Percentiles rank a stretch among this genome's conserved stretches.
Conservation (phyloP, 177 flowering plant genomes). For the Telopea speciosissima region DNA sequence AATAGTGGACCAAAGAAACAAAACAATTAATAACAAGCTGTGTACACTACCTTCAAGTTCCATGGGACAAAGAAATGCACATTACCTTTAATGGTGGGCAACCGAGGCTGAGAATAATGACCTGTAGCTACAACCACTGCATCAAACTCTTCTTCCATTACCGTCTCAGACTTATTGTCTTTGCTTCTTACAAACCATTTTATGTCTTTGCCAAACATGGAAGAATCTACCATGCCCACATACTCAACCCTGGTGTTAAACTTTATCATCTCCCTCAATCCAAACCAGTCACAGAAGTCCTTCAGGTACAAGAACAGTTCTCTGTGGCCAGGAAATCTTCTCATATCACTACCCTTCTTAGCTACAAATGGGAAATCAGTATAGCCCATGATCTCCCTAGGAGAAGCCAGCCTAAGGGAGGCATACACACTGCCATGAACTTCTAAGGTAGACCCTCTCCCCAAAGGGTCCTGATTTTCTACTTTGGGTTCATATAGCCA, state of each 20-base stretch:
- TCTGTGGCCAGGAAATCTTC: slow-evolving; percentile 72
- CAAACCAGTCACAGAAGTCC: slow-evolving; percentile 62
- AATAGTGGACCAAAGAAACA: not conserved
- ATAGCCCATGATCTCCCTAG: slow-evolving; percentile 77
- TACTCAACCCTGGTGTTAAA: slow-evolving; percentile 59
- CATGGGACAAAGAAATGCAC: not conserved
- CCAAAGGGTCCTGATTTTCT: slow-evolving; percentile 45
- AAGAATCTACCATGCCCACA: slow-evolving; percentile 50
- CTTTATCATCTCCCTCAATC: slow-evolving; percentile 58
- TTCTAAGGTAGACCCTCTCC: slow-evolving; percentile 19
- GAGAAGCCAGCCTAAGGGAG: slow-evolving; percentile 54
- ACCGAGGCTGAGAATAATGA: slow-evolving; percentile 65
- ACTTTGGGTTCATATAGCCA: slow-evolving; percentile 65
- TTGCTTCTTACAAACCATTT: slow-evolving; percentile 60
- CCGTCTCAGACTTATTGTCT: slow-evolving; percentile 22
- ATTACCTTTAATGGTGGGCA: slow-evolving; percentile 70
- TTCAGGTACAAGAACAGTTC: slow-evolving; percentile 50
- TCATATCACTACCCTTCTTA: slow-evolving; percentile 56
- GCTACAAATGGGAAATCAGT: slow-evolving; percentile 63
- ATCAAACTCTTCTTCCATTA: slow-evolving; percentile 63
- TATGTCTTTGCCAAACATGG: slow-evolving; percentile 29
- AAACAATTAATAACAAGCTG: too few relatives aligned
- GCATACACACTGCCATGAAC: slow-evolving; percentile 71
- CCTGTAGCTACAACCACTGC: slow-evolving; percentile 85
- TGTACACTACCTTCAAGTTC: not conserved